Conservation (phyloP, 495 filamentous ascomycete genomes). For the Parmelia sp. region DNA sequence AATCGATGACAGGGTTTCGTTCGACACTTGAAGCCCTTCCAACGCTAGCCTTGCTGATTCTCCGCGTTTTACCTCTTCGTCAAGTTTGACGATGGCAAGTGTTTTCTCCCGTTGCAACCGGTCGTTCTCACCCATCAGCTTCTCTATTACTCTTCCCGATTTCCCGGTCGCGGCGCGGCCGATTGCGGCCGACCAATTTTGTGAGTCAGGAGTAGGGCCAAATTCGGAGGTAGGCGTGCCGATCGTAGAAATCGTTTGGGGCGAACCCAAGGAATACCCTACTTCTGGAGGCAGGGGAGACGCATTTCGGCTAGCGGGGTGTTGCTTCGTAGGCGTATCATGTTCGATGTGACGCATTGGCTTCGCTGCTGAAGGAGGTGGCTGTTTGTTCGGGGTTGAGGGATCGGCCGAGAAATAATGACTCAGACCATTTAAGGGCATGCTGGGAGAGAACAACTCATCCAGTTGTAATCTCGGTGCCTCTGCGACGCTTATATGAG, state of each 20-base stretch:
- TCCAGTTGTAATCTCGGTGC: conserved; percentile 25
- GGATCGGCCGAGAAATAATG: conserved; percentile 18
- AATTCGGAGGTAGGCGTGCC: conserved; percentile 37
- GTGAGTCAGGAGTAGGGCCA: conserved; percentile 20
- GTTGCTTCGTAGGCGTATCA: conserved; percentile 18
- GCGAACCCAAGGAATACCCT: conserved; percentile 20
- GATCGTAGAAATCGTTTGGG: conserved; percentile 28
- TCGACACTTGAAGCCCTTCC: conserved; percentile 66
- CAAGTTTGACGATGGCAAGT: conserved; percentile 52
- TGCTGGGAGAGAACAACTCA: conserved; percentile 23
- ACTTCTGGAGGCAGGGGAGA: conserved; percentile 28
- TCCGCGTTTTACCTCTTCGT: conserved; percentile 44
- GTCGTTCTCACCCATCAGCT: conserved; percentile 82
- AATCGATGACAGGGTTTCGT: conserved; percentile 55
- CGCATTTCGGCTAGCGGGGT: conserved; percentile 5
- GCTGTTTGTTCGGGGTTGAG: conserved; percentile 12
- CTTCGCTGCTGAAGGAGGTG: conserved; percentile 1
- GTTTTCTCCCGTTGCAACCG: conserved; percentile 72
- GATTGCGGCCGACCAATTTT: conserved; percentile 63
- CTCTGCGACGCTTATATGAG: conserved; percentile 23
- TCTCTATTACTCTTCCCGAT: conserved; percentile 88
- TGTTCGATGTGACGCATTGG: conserved; percentile 4
- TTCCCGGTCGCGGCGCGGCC: conserved; percentile 79
- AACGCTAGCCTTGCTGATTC: conserved; percentile 69
- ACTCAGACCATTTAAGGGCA: conserved; percentile 16